Conservation (phyloP, 257 asterid genomes). For the Nicotiana otophora region DNA sequence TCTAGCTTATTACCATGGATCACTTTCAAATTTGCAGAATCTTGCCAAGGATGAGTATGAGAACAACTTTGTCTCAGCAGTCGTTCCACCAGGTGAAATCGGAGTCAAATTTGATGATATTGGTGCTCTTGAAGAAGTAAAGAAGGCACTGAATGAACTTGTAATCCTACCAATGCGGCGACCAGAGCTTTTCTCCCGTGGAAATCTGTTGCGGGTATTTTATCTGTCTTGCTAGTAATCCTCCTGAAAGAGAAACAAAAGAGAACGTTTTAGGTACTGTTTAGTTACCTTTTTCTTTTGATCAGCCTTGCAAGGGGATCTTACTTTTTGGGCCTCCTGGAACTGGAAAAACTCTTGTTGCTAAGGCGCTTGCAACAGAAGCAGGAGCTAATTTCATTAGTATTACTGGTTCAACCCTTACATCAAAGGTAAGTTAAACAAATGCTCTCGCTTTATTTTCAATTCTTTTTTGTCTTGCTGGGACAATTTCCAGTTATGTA, state of each 20-base stretch:
- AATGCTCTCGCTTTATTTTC: not conserved
- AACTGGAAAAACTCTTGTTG: constrained; percentile 97
- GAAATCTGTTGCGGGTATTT: constrained; percentile 88
- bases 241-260: not conserved
- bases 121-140: constrained; percentile 98
- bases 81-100: constrained; percentile 94
- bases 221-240: not conserved
- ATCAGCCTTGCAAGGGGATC: constrained; percentile 99
- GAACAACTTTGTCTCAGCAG: constrained; percentile 89
- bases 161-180: constrained; percentile 96
- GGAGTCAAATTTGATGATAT: constrained; percentile 94
- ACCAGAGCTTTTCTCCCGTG: constrained; percentile 94
- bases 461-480: not conserved
- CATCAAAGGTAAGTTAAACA: constrained; percentile 65
- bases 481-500: not conserved
- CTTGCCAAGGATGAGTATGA: constrained; percentile 97
- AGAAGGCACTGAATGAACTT: constrained; percentile 84
- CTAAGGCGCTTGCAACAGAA: constrained; percentile 98
- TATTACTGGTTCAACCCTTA: constrained; percentile 94
- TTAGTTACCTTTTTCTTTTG: constrained; percentile 8
- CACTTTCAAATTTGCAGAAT: constrained; percentile 45
- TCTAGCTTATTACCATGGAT: constrained; percentile 10
- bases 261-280: not conserved
- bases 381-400: constrained; percentile 97
- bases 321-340: constrained; percentile 99